Evolutionary conservation across 2,329 filamentous ascomycete genomes (phyloP), one percentile per base, ranked within the genome.

Genomic region (Nothophoma quercina): DNA sequence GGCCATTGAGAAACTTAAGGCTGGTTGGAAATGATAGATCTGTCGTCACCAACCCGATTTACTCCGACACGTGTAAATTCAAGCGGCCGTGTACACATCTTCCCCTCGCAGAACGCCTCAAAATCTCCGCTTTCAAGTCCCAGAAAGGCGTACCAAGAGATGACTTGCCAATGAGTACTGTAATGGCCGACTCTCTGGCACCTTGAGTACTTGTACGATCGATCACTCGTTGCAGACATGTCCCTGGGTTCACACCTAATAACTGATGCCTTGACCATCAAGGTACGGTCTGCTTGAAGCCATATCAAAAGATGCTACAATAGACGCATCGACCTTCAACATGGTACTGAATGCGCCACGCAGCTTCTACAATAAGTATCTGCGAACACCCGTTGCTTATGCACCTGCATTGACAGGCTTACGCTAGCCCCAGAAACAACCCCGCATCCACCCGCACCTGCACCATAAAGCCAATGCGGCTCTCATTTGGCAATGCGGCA

Each of bases 1-100:
- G 36, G 78, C 78, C 1, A 53, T 79, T 4, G 63, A 68, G 22
- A 72, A 71, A 28, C 63, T 79, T 26, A 63, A 67, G 44, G 63
- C 64, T 15, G 77, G 75, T 5, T 80, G 77, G 68, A 32, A 28
- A 21, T 62, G 28, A 55, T 19, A 40, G 29, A 35, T 44, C 25
- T 49, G 51, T 40, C 34, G 21, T 47, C 25, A 38, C 19, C 12
- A 23, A 33, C 22, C 45, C 51, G 51, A 45, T 26, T 48, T 43
- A 26, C 40, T 36, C 51, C 51, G 51, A 43, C 19, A 41, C 15
- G 19, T 35, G 29, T 22, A 30, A 30, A 36, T 52, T 41, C 28
- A 44, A 33, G 33, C 40, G n/a, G 23, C 41, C 35, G 25, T 46
- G 41, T 45, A 45, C 23, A 28, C 15, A 34, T 10, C 7, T 25